These are phyloP conservation scores for Yamadazyma laniorum DNA, from an alignment of 805 yeast genomes.

Conservation along the genomic window DNA sequence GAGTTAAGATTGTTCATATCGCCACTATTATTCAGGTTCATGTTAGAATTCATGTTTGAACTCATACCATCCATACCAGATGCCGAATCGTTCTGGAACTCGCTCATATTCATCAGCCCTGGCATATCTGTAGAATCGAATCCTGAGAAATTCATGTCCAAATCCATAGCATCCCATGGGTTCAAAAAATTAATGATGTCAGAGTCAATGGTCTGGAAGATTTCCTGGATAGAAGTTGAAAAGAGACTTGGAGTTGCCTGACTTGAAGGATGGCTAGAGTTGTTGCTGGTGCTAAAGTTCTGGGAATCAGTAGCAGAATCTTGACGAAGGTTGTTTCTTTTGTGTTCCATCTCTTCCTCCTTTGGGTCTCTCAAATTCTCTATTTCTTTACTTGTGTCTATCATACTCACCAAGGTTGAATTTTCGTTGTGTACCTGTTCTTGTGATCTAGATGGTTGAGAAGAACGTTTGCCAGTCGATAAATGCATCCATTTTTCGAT, in stretches of 20 bases:
- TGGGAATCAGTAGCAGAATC: not conserved
- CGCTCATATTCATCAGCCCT: slow-evolving; percentile 5
- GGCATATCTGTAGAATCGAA: not conserved
- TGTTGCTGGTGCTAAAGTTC: not conserved
- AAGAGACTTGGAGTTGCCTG: slow-evolving; percentile 2
- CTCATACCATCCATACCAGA: not conserved
- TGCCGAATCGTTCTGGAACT: not conserved
- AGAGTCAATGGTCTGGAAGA: slow-evolving; percentile 30
- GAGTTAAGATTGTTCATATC: not conserved
- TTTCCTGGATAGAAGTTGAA: slow-evolving; percentile 21
- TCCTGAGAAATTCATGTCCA: slow-evolving; percentile 6
- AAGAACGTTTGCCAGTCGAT: slow-evolving; percentile 16
- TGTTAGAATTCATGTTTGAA: not conserved
- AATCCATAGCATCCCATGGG: slow-evolving; percentile 25
- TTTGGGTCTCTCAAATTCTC: slow-evolving; percentile 29
- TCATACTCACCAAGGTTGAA: slow-evolving; percentile 24
- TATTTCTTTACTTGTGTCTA: slow-evolving; percentile 31
- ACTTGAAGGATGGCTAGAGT: not conserved
- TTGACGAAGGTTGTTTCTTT: not conserved
- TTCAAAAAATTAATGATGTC: slow-evolving; percentile 29
- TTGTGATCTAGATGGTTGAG: slow-evolving; percentile 1
- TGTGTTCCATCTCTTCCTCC: slow-evolving; percentile 8
- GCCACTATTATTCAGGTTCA: not conserved
- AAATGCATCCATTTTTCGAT: slow-evolving; percentile 29
- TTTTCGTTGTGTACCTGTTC: slow-evolving; percentile 9